Evolutionary conservation across 108 stramenopile genomes (phyloP), one percentile per base, ranked within the genome.

Genomic region (Skeletonema tropicum): DNA sequence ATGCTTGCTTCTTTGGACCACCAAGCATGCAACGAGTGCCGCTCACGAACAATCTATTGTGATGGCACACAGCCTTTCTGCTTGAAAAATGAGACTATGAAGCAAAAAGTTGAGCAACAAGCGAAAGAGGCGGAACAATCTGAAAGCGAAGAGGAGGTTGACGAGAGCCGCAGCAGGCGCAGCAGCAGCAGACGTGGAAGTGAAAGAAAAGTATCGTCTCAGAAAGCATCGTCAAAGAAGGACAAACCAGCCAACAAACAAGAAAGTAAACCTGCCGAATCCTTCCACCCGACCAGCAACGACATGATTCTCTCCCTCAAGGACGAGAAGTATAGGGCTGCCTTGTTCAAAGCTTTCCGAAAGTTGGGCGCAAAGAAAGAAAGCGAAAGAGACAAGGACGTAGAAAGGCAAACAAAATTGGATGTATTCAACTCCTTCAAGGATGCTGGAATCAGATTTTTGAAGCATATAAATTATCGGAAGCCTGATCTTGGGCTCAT

Each of bases 1-100:
- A 71, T 25, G 60, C 58, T 71, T 61, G 52, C 23, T 55, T 23
- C 23, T 25, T 55, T 23, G 52, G 52, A 55, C 10, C 52, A 55
- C 2, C 19, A 23, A 10, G 52, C 52, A 55, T 55, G 52, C 52
- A 23, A 55, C 10, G 52, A 55, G n/a, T 55, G 52, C 52, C 52
- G 52, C 19, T 55, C 52, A 55, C 15, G 52, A 55, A 55, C 9
- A n/a, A 55, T 55, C 25, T 55, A 55, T 23, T 55, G 52, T 25
- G 52, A 55, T 23, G 52, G 52, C 7, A 55, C 52, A 23, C 52
- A 55, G 52, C 19, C 21, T 21, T 55, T 55, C 23, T 55, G 52
- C 23, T 55, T 55, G 23, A 55, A 55, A 8, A 55, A 49, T 49
- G 48, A 49, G 19, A 19, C 48, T 6, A 49, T 49, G n/a, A 49